Evolutionary conservation across 108 stramenopile species (phyloP), one percentile per base, ranked within the genome.

Genomic region (Conticribra weissflogii): DNA sequence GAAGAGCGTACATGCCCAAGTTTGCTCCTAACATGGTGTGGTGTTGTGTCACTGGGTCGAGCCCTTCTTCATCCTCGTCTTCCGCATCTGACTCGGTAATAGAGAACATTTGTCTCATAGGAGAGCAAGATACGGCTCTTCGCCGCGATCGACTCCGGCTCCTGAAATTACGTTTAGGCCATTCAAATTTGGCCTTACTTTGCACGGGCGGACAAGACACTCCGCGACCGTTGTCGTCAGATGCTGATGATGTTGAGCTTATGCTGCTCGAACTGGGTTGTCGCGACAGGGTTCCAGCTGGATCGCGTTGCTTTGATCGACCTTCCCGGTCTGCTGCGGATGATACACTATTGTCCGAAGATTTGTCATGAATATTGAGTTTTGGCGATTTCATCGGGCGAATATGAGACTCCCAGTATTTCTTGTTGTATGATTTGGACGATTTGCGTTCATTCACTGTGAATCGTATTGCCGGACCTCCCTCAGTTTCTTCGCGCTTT

Each of bases 331-430:
- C 60, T 1, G 9, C 33, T 8, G 32, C 25, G 7, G 64, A 54
- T 0, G 33, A 41, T 34, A 33, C 32, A n/a, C 22, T 9, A 17
- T 44, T 36, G 22, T 74, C 34, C 25, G 50, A 27, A 29, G 50
- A 49, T 9, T 41, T 12, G 12, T 41, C 36, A 5, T 3, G 69
- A 49, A 23, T 49, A 25, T 30, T 34, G 41, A 31, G 27, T 31
- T 54, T 48, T 19, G 41, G 17, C 1, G 32, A 31, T 46, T 78
- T 78, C 50, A 70, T 52, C 17, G 77, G 77, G 17, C 77, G 69
- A 27, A 78, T 70, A n/a, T 78, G 77, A 15, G 69, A 59, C n/a
- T 46, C 33, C 77, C 77, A 78, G 31, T 78, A 78, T 57, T 78
- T 78, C 29, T 78, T 69, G 9, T n/a, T 57, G 45, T 78, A 78